A percentile compares a stretch with the other conserved stretches of the same genome.
Evolutionary conservation across 345 rosid genomes (phyloP).

Genomic region (thale cress (Arabidopsis thaliana)): TAIR10.1 NC_003071.7:496001-496500

Average conservation of each 20-base stretch:
- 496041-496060: slow-evolving; percentile 21
- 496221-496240: slow-evolving; percentile 34
- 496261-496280: slow-evolving; percentile 85
- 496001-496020: not conserved
- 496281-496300: slow-evolving; percentile 96
- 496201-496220: slow-evolving; percentile 1
- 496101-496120: not conserved
- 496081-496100: not conserved
- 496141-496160: not conserved
- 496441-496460: slow-evolving; percentile 77
- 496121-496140: not conserved
- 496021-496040: slow-evolving; percentile 15
- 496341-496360: slow-evolving; percentile 59
- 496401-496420: not conserved
- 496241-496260: slow-evolving; percentile 9
- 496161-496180: not conserved
- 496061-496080: not conserved
- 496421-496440: slow-evolving; percentile 14
- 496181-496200: not conserved
- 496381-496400: not conserved
- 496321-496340: slow-evolving; percentile 98
- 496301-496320: slow-evolving; percentile 97
- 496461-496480: slow-evolving; percentile 72
- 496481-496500: slow-evolving; percentile 70
- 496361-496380: not conserved